Conservation (phyloP, 768 basidiomycete species). For the Boletus bicolor region DNA sequence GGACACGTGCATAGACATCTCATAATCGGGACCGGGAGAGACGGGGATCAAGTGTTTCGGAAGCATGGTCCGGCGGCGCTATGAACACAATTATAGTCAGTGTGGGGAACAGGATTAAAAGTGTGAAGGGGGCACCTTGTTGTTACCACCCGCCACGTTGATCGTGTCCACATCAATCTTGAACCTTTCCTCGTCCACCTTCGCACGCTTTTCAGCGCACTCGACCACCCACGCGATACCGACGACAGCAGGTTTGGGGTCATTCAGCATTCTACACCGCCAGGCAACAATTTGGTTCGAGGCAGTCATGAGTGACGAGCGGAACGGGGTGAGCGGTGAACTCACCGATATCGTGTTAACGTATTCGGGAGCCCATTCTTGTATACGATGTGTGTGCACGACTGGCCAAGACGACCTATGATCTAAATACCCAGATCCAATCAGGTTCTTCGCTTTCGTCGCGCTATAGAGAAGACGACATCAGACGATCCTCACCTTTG, state of each 20-base stretch:
- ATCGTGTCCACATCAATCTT: slow-evolving; percentile 58
- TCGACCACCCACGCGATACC: slow-evolving; percentile 90
- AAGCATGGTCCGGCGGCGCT: slow-evolving; percentile 75
- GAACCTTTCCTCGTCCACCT: slow-evolving; percentile 63
- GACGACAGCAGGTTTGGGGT: slow-evolving; percentile 71
- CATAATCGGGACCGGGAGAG: slow-evolving; percentile 17
- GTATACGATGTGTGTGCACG: slow-evolving; percentile 81
- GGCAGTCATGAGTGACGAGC: not conserved
- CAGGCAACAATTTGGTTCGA: not conserved
- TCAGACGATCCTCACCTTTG: slow-evolving; percentile 52
- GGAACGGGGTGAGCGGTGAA: not conserved
- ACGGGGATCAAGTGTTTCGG: slow-evolving; percentile 52
- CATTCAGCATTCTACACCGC: slow-evolving; percentile 49
- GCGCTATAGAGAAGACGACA: not conserved
- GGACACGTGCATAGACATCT: slow-evolving; percentile 16
- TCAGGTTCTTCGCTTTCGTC: not conserved
- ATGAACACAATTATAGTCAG: not conserved
- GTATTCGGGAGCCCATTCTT: slow-evolving; percentile 81
- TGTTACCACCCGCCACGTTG: slow-evolving; percentile 57
- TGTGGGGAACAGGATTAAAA: not conserved
- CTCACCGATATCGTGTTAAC: slow-evolving; percentile 64
- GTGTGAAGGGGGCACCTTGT: slow-evolving; percentile 47
- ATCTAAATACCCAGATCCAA: slow-evolving; percentile 40
- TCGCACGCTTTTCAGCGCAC: slow-evolving; percentile 66
- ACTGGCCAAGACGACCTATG: slow-evolving; percentile 61